Evolutionary conservation across 768 basidiomycete species (phyloP).

Genomic region (Russula compacta): DNA sequence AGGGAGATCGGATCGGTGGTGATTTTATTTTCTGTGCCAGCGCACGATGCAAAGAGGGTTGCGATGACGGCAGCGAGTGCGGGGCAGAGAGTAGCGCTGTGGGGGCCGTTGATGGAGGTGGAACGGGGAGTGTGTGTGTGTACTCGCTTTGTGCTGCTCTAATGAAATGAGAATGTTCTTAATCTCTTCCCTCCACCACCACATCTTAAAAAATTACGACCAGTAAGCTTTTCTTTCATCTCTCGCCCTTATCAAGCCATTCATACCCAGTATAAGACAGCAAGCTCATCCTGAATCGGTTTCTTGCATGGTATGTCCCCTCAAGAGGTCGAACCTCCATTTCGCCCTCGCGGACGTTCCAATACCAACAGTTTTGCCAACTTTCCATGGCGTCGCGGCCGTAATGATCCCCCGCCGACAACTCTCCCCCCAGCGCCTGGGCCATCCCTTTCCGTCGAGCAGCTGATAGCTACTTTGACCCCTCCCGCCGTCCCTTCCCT

Average conservation of each 20-base stretch:
- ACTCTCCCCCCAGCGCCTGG: constrained; percentile 23
- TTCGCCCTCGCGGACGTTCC: constrained; percentile 32
- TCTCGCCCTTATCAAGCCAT: no score
- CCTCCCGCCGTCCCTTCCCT: constrained; percentile 59
- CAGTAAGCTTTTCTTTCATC: no score
- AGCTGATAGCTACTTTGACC: constrained; percentile 36
- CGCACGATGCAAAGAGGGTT: background rate
- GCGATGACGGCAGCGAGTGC: background rate
- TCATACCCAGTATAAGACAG: background rate
- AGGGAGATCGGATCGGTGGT: background rate
- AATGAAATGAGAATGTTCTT: background rate
- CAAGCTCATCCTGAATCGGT: background rate
- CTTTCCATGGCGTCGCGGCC: constrained; percentile 32
- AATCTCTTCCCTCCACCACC: no score
- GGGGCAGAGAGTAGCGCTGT: background rate
- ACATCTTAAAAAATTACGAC: no score
- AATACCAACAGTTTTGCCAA: constrained; percentile 36
- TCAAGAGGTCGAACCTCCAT: constrained; percentile 25
- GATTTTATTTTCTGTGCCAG: constrained; percentile 4
- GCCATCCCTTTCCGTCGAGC: constrained; percentile 34
- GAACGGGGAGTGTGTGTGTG: background rate
- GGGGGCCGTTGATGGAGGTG: background rate
- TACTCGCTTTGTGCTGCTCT: constrained; percentile 5
- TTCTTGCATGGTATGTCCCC: constrained; percentile 18
- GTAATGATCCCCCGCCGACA: constrained; percentile 1